phyloP scores from a whole-genome alignment of 192 early-diverging fungal species.

The Dimargaris verticillata region DNA sequence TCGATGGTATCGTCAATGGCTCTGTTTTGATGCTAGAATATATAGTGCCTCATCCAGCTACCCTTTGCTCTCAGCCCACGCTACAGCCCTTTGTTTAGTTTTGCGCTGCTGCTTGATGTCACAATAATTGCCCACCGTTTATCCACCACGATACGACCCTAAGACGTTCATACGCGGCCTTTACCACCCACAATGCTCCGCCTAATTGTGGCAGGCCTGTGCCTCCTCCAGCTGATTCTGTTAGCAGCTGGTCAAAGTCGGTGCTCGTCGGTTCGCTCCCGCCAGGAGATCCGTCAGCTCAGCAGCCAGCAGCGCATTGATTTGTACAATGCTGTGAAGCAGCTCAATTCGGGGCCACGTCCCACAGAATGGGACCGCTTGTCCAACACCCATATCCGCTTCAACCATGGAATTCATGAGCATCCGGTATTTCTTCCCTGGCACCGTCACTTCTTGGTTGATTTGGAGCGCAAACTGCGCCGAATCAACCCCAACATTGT shows the following conservation, averaged over 20 bases:
- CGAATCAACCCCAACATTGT: slow-evolving; percentile 23
- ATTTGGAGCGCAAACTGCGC: slow-evolving; percentile 25
- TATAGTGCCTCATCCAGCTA: too few relatives aligned
- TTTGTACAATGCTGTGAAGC: slow-evolving; percentile 20
- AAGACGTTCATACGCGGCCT: too few relatives aligned
- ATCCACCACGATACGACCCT: too few relatives aligned
- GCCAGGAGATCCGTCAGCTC: slow-evolving; percentile 29
- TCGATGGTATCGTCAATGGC: too few relatives aligned
- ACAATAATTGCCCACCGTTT: too few relatives aligned
- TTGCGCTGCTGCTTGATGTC: too few relatives aligned
- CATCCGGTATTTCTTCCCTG: slow-evolving; percentile 29
- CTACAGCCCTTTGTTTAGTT: too few relatives aligned
- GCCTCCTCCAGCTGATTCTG: too few relatives aligned
- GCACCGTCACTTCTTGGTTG: slow-evolving; percentile 28
- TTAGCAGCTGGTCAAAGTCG: background rate
- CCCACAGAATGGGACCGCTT: slow-evolving; percentile 16
- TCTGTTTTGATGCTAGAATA: too few relatives aligned
- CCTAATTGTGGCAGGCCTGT: too few relatives aligned
- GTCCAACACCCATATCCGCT: slow-evolving; percentile 21
- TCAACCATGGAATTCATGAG: slow-evolving; percentile 23
- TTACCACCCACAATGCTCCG: too few relatives aligned
- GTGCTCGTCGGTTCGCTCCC: slow-evolving; percentile 18
- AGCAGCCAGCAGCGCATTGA: slow-evolving; percentile 20
- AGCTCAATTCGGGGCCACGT: slow-evolving; percentile 24
- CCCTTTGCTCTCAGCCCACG: too few relatives aligned